Conservation (phyloP, 208 protist genomes). For the Borovskyia barvae region DNA sequence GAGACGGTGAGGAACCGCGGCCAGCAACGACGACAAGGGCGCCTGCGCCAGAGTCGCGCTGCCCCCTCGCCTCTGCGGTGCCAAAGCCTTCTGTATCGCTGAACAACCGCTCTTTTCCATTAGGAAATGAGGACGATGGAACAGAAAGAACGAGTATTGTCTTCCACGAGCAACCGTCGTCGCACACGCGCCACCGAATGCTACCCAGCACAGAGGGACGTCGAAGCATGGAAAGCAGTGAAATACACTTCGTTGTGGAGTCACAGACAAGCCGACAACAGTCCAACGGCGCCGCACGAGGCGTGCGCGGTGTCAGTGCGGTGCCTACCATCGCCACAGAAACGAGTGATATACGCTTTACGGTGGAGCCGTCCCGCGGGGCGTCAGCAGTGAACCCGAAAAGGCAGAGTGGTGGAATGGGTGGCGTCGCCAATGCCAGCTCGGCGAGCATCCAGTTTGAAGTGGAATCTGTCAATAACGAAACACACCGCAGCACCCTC, state of each 20-base stretch:
- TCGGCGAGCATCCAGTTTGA: slow-evolving; percentile 14
- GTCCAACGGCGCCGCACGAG: neutral
- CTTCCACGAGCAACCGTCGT: slow-evolving; percentile 20
- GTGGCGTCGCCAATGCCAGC: neutral
- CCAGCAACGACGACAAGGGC: neutral
- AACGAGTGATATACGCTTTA: slow-evolving; percentile 12
- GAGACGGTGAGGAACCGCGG: neutral
- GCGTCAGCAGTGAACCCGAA: slow-evolving; percentile 1
- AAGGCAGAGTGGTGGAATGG: neutral
- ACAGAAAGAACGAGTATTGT: slow-evolving; percentile 8
- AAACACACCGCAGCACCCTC: slow-evolving; percentile 14
- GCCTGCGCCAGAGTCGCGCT: neutral
- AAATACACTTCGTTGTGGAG: slow-evolving; percentile 16
- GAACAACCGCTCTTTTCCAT: slow-evolving; percentile 13
- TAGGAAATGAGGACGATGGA: slow-evolving; percentile 5
- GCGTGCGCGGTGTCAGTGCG: neutral
- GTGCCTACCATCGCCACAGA: neutral
- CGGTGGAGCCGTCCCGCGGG: slow-evolving; percentile 5
- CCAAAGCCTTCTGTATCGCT: slow-evolving; percentile 2
- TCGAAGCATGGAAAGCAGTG: slow-evolving; percentile 14
- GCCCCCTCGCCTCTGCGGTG: neutral
- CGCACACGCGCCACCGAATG: neutral
- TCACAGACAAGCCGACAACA: neutral
- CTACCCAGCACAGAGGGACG: neutral
- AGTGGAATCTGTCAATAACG: slow-evolving; percentile 10